phyloP scores from a whole-genome alignment of 805 yeast species.

The Zygoascus bituminiphila region DNA sequence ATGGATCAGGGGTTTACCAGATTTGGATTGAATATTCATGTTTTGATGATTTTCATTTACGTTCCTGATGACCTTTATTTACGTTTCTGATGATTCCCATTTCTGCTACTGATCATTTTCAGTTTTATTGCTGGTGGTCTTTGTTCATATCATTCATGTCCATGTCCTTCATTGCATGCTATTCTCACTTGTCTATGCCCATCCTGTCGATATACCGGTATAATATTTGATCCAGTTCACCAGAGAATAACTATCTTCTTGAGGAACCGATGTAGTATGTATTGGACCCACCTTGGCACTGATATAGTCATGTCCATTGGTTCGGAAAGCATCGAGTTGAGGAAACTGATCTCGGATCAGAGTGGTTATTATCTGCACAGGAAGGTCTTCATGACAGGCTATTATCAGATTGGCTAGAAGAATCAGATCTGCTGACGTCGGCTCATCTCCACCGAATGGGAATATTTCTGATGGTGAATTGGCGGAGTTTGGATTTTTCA shows the following conservation, averaged over 20 bases:
- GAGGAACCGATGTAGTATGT: background rate
- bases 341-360: constrained; percentile 14
- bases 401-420: constrained; percentile 15
- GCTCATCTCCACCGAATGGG: constrained; percentile 3
- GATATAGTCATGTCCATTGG: background rate
- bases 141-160: too few species aligned
- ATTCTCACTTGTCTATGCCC: background rate
- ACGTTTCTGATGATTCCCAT: background rate
- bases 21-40: background rate
- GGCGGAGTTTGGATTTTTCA: background rate
- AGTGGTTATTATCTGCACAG: constrained; percentile 11
- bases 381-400: constrained; percentile 10
- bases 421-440: constrained; percentile 13
- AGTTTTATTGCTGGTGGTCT: background rate
- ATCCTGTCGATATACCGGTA: background rate
- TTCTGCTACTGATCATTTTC: background rate
- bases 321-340: constrained; percentile 4
- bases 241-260: constrained; percentile 5
- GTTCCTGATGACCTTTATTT: background rate
- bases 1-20: background rate
- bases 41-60: too few species aligned
- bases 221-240: constrained; percentile 4
- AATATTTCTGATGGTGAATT: background rate
- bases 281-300: background rate
- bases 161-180: too few species aligned